Base-by-base conservation (phyloP, 495 filamentous ascomycete genomes). In the Cetradonia linearis region DNA sequence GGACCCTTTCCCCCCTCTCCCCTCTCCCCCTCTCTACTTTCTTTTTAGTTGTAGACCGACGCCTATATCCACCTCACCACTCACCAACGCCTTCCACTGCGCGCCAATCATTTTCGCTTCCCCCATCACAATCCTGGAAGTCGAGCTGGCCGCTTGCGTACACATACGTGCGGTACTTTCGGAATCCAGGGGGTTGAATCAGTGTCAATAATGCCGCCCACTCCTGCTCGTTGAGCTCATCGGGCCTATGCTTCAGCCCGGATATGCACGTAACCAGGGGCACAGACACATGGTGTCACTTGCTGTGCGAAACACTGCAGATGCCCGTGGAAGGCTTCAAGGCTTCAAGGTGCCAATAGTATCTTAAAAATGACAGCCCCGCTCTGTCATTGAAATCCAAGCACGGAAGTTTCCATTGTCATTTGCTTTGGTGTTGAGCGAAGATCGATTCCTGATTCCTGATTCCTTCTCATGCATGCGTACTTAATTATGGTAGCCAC, bases 191-290 rank as follows among this genome's bases (percentile, higher is more conserved):
- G n/a, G 50, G 47, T 31, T 31, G n/a, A 36, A 53, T 34, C 28
- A 27, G 50, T 53, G 50, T 31, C 18, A 34, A 14, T n/a, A 34
- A 23, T 20, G 42, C 50, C 10, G 30, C 31, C 14, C 23, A 36
- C n/a, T 37, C 38, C 34, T 56, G 54, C 23, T 56, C 25, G 23
- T 42, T 56, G 54, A 56, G 30, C 34, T 42, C 54, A 56, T 56
- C 54, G 38, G n/a, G 23, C 54, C 25, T 44, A 27, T 27, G 25
- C 20, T n/a, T 10, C 18, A 20, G 2, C 34, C 33, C 13, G 25
- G 23, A n/a, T 42, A 40, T 56, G 54, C 54, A 56, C 27, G 34
- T 44, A 25, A 44, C 14, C 34, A 38, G 34, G 36, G 20, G 54
- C 20, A 27, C 25, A 54, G 50, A 54, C 33, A 6, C 31, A 54